Evolutionary conservation across 106 monocot genomes (phyloP), one percentile per base, ranked within the genome.

Genomic region (Posidonia australis): DNA sequence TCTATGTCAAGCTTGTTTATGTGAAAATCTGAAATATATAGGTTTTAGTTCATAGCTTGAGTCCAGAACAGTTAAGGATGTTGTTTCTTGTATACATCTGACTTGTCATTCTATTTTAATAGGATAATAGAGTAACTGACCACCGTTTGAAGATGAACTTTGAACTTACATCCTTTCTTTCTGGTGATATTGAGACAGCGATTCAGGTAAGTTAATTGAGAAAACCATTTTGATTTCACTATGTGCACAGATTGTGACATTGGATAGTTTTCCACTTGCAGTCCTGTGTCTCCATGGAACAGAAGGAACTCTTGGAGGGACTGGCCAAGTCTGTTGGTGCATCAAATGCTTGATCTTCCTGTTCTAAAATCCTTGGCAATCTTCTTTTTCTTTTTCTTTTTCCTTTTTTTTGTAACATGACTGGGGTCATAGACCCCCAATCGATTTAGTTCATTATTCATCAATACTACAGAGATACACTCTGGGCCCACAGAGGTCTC

Each of bases 151-250:
- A 72, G 84, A 90, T 94, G 94, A 94, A 94, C 73, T 94, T 90
- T 78, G 94, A 84, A 69, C 84, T 94, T 13, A 90, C 86, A 20
- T 80, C 83, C 51, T 94, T 94, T 74, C 94, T 94, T 20, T 47
- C 67, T 11, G 94, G 94, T 69, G 84, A 84, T 68, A 90, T 94
- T 64, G 94, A 94, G 65, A 74, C 90, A 32, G 81, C 94, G 58
- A 76, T 89, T 53, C 94, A 72, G 72, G 72, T 72, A 4, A 52
- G 23, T 66, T 51, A 5, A 10, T 9, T 51, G 49, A n/a, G 48
- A 51, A 59, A 59, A 55, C 55, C 21, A 22, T 55, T 55, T 55
- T 55, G 21, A 25, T 25, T 55, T 55, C 55, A 25, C 3, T 10
- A 55, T 12, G 5, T 53, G 10, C 22, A 1, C n/a, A 21, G 48